phyloP scores from a whole-genome alignment of 768 basidiomycete genomes.

The Suillus ampliporus region DNA sequence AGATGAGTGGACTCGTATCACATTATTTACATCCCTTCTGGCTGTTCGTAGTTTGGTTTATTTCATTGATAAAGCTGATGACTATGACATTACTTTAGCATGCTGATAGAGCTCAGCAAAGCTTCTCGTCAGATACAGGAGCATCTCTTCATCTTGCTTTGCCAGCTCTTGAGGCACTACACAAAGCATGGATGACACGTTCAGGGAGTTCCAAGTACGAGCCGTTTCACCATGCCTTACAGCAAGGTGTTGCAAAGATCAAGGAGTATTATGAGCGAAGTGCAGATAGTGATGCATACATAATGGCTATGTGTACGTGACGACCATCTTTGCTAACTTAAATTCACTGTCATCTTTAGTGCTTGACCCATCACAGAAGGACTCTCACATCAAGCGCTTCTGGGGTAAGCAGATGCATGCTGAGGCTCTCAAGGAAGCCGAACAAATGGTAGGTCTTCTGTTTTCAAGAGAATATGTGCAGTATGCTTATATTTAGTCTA shows the following conservation, averaged over 20 bases:
- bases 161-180: too few species aligned
- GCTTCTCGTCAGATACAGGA: constrained; percentile 33
- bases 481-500: too few species aligned
- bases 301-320: too few species aligned
- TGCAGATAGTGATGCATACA: too few species aligned
- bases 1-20: constrained; percentile 31
- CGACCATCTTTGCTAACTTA: too few species aligned
- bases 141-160: constrained; percentile 25
- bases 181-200: too few species aligned
- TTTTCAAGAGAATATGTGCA: too few species aligned
- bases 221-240: too few species aligned
- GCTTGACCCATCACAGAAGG: constrained; percentile 30
- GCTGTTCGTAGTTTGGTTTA: constrained; percentile 17
- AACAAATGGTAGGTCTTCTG: constrained; percentile 21
- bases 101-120: constrained; percentile 37
- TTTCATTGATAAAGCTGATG: neutral
- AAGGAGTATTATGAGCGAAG: too few species aligned
- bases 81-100: constrained; percentile 25
- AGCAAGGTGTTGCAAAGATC: too few species aligned
- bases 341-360: constrained; percentile 22
- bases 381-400: constrained; percentile 29
- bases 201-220: too few species aligned
- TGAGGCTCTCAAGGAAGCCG: constrained; percentile 18
- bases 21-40: constrained; percentile 24
- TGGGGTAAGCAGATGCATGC: constrained; percentile 27